A percentile compares a stretch with the other conserved stretches of the same genome.
phyloP scores from a whole-genome alignment of 1,284 basidiomycete species.

The Fomitopsis pinicola region DNA sequence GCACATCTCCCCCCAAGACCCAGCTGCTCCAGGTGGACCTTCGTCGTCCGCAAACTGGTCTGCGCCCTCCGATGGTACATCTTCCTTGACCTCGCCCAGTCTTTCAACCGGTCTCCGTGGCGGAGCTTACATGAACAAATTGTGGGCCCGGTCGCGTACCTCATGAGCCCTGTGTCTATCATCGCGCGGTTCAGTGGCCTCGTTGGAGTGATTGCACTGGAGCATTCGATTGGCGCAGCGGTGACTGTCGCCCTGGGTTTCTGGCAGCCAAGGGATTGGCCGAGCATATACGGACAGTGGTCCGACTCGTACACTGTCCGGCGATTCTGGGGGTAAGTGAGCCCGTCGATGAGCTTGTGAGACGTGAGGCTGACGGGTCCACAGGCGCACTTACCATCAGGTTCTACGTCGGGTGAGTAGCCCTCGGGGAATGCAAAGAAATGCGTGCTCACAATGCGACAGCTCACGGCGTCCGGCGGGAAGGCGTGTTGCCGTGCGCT shows the following conservation, averaged over 20 bases:
- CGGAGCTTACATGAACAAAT: not conserved
- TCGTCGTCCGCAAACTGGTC: constrained; percentile 1
- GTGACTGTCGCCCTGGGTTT: constrained; percentile 21
- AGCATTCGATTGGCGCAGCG: constrained; percentile 17
- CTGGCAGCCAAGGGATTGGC: constrained; percentile 28
- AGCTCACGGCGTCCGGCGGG: constrained; percentile 20
- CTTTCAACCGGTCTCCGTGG: constrained; percentile 8
- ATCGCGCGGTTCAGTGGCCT: constrained; percentile 10
- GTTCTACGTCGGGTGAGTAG: constrained; percentile 19
- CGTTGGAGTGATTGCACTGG: constrained; percentile 19
- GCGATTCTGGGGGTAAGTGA: constrained; percentile 33
- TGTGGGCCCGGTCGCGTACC: constrained; percentile 4
- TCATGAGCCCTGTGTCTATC: constrained; percentile 4
- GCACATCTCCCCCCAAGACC: constrained; percentile 6
- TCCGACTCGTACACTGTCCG: constrained; percentile 31
- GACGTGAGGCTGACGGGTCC: not conserved
- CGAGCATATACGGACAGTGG: constrained; percentile 29
- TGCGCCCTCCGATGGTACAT: constrained; percentile 4
- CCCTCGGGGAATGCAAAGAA: not conserved
- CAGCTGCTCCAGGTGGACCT: not conserved
- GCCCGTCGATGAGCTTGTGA: not conserved
- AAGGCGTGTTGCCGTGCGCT: constrained; percentile 14
- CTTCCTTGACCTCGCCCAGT: constrained; percentile 10
- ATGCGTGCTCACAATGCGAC: not conserved
- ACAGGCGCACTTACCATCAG: constrained; percentile 31